These are phyloP conservation scores for Fusarium gaditjirri DNA, from an alignment of 2,329 filamentous ascomycete species.

Conservation along the genomic window DNA sequence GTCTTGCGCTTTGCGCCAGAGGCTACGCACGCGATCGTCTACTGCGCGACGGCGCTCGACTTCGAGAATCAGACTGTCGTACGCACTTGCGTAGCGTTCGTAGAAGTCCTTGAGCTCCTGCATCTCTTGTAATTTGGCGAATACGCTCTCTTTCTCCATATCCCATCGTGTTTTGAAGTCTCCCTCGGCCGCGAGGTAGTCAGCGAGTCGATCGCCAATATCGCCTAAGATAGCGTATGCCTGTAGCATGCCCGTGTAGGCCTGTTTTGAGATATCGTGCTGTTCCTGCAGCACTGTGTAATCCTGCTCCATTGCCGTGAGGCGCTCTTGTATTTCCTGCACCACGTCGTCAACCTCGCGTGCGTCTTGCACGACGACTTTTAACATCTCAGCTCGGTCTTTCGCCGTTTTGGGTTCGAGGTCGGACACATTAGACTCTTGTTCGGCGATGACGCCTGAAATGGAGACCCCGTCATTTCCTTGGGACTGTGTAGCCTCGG, in stretches of 20 bases:
- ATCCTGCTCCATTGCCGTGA: slow-evolving; percentile 79
- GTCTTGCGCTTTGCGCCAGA: slow-evolving; percentile 81
- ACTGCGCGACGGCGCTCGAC: slow-evolving; percentile 78
- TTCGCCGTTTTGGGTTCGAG: slow-evolving; percentile 78
- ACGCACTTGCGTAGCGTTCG: slow-evolving; percentile 84
- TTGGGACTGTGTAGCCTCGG: slow-evolving; percentile 67
- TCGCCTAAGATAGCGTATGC: slow-evolving; percentile 75
- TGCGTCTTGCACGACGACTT: slow-evolving; percentile 79
- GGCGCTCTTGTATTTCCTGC: slow-evolving; percentile 76
- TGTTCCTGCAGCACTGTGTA: slow-evolving; percentile 72
- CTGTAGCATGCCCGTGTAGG: slow-evolving; percentile 67
- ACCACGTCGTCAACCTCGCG: slow-evolving; percentile 74
- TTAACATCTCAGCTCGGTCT: slow-evolving; percentile 85
- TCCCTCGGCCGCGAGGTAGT: slow-evolving; percentile 71
- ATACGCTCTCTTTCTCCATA: slow-evolving; percentile 77
- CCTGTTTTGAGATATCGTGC: slow-evolving; percentile 60
- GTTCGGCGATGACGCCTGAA: slow-evolving; percentile 72
- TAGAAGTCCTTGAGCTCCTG: slow-evolving; percentile 84
- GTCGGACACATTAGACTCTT: slow-evolving; percentile 61
- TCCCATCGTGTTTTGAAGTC: slow-evolving; percentile 77
- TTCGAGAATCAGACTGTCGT: slow-evolving; percentile 86
- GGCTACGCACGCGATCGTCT: slow-evolving; percentile 77
- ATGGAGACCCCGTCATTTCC: slow-evolving; percentile 66
- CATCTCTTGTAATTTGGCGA: slow-evolving; percentile 77
- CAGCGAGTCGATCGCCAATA: slow-evolving; percentile 72